Evolutionary conservation across 1,284 basidiomycete genomes (phyloP).

Genomic region (Ganoderma lucidum): DNA sequence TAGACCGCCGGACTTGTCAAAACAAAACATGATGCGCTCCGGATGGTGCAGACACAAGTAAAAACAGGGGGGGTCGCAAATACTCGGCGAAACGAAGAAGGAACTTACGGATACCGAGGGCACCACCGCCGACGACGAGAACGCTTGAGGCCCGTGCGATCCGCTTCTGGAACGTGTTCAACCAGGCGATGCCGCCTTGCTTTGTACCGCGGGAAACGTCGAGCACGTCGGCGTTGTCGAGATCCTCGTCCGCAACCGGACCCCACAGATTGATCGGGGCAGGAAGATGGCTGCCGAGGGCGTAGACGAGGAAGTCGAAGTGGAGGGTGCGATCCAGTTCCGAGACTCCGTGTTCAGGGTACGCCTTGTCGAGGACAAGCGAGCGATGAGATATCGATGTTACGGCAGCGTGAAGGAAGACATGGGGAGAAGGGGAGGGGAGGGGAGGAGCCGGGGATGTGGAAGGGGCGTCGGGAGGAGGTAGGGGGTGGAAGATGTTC

Average conservation of each 20-base stretch:
- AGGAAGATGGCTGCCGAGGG: slow-evolving; percentile 64
- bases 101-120: slow-evolving; percentile 67
- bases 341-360: slow-evolving; percentile 53
- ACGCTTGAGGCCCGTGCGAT: slow-evolving; percentile 54
- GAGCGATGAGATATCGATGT: slow-evolving; percentile 51
- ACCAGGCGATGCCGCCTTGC: slow-evolving; percentile 54
- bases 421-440: slow-evolving; percentile 34
- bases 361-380: slow-evolving; percentile 55
- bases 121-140: slow-evolving; percentile 67
- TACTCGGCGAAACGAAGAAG: neutral
- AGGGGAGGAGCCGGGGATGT: slow-evolving; percentile 1
- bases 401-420: slow-evolving; percentile 57
- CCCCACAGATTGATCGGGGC: slow-evolving; percentile 65
- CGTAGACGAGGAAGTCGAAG: slow-evolving; percentile 67
- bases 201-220: slow-evolving; percentile 50
- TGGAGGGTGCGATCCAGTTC: slow-evolving; percentile 36
- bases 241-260: slow-evolving; percentile 32
- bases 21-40: neutral
- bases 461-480: slow-evolving; percentile 12
- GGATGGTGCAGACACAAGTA: neutral
- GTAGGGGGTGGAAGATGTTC: slow-evolving; percentile 47
- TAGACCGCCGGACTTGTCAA: neutral
- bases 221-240: slow-evolving; percentile 26
- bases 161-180: slow-evolving; percentile 53
- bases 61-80: no score